These are phyloP conservation scores for Magnaporthiopsis poae DNA, from an alignment of 2,329 filamentous ascomycete genomes.

Conservation along the genomic window DNA sequence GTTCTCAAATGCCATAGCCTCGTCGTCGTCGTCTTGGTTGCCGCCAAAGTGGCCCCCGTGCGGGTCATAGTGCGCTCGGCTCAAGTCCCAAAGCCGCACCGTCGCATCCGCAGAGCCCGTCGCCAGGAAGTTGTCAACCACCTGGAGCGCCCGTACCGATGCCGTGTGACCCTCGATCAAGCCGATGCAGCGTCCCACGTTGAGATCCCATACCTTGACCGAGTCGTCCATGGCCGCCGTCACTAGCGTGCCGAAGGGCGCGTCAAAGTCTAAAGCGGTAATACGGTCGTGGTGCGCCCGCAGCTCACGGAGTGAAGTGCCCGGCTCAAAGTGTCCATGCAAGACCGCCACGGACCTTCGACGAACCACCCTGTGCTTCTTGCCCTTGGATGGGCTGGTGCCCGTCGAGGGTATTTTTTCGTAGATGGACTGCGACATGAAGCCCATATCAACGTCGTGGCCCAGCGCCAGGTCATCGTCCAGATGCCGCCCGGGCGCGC, in stretches of 20 bases:
- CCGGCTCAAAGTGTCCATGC: conserved; percentile 88
- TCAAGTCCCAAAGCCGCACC: conserved; percentile 89
- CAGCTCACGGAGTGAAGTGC: conserved; percentile 77
- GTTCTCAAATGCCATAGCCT: conserved; percentile 64
- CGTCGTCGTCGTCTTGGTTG: conserved; percentile 51
- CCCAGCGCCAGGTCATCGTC: conserved; percentile 45
- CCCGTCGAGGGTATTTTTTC: conserved; percentile 64
- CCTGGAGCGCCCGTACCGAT: conserved; percentile 82
- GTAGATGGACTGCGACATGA: conserved; percentile 98
- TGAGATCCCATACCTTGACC: conserved; percentile 91
- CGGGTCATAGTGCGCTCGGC: conserved; percentile 74
- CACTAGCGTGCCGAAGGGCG: conserved; percentile 92
- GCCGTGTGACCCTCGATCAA: conserved; percentile 87
- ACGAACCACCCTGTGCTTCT: conserved; percentile 48
- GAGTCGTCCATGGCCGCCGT: conserved; percentile 87
- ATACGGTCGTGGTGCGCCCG: conserved; percentile 81
- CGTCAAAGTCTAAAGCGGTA: conserved; percentile 88
- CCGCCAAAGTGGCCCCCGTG: conserved; percentile 48
- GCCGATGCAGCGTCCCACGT: conserved; percentile 83
- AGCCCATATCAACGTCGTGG: conserved; percentile 41
- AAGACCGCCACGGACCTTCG: conserved; percentile 86
- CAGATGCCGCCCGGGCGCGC: conserved; percentile 33
- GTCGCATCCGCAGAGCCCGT: conserved; percentile 93
- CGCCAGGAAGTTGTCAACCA: conserved; percentile 89
- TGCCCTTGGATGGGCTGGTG: conserved; percentile 39